Evolutionary conservation across 2,329 filamentous ascomycete genomes (phyloP), one percentile per base, ranked within the genome.

Genomic region (Septoria linicola): DNA sequence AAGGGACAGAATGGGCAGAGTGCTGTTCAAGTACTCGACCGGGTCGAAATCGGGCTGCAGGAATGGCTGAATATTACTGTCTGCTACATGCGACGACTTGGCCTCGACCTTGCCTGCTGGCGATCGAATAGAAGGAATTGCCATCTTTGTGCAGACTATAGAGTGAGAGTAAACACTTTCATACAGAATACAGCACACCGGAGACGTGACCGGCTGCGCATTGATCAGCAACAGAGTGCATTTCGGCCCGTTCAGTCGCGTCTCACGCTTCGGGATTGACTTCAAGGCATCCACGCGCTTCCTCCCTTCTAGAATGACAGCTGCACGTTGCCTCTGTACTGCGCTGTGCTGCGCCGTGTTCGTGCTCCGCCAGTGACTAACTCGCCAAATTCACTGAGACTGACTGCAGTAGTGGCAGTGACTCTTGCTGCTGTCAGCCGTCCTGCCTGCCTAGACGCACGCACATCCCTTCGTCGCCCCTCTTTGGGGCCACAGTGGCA

Each of bases 21-120:
- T 80, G 53, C 83, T 76, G 71, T 97, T 97, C 63, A 97, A 82
- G 69, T 90, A 96, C 41, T 87, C 83, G 58, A 86, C 87, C 3
- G 91, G 80, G 68, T 96, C 89, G 71, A 97, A 97, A 37, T 80
- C 76, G 4, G 85, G 77, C 42, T 82, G 77, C 31, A 92, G 77
- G 69, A 96, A 96, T 49, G 86, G 83, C 50, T 82, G 81, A 2
- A 95, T 79, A 48, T 83, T 81, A 10, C 84, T 80, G 65, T 95
- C 89, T 55, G 85, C 73, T 31, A 88, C 79, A 68, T 91, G 82
- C 48, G 76, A 69, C 3, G 82, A 83, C 63, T 54, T 65, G 65
- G 70, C 55, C 58, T 59, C 55, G 17, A 54, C 44, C 17, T 52
- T 55, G 21, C 36, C 10, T 19, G 46, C 16, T 11, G 37, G 25